phyloP scores from a whole-genome alignment of 257 asterid species.

The Cynanchum wilfordii region DNA sequence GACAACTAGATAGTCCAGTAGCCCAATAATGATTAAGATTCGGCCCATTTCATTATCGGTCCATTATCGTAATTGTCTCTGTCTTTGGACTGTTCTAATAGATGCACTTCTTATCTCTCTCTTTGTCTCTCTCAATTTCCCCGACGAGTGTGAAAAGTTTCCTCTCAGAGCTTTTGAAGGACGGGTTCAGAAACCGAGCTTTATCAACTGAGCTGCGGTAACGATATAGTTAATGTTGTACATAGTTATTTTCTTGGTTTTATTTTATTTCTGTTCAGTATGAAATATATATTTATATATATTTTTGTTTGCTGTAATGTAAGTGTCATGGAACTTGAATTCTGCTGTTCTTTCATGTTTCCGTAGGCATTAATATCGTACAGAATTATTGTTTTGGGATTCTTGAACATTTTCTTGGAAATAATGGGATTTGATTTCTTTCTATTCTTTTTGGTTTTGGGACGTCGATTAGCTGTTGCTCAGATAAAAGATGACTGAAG shows the following conservation, averaged over 20 bases:
- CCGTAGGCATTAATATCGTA: not conserved
- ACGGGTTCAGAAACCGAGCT: not conserved
- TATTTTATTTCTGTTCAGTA: not conserved
- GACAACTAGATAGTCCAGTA: no score
- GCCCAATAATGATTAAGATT: not conserved
- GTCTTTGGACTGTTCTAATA: not conserved
- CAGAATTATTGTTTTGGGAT: not conserved
- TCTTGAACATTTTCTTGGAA: not conserved
- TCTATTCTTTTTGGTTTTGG: not conserved
- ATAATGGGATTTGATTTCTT: not conserved
- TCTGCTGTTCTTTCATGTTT: not conserved
- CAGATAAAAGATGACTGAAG: not conserved
- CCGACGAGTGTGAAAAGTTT: not conserved
- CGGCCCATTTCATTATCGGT: not conserved
- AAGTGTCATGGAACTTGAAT: not conserved
- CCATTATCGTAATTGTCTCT: not conserved
- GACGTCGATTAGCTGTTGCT: not conserved
- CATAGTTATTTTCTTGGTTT: not conserved
- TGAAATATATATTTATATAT: not conserved
- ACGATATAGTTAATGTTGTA: not conserved
- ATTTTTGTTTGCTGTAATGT: not conserved
- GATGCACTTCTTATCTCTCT: not conserved
- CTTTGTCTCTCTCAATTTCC: not conserved
- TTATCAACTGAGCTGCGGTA: not conserved
- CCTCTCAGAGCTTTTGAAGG: not conserved